Conservation (phyloP, 225 moss, liverwort and hornwort genomes). For the Pseudisothecium myosuroides region DNA sequence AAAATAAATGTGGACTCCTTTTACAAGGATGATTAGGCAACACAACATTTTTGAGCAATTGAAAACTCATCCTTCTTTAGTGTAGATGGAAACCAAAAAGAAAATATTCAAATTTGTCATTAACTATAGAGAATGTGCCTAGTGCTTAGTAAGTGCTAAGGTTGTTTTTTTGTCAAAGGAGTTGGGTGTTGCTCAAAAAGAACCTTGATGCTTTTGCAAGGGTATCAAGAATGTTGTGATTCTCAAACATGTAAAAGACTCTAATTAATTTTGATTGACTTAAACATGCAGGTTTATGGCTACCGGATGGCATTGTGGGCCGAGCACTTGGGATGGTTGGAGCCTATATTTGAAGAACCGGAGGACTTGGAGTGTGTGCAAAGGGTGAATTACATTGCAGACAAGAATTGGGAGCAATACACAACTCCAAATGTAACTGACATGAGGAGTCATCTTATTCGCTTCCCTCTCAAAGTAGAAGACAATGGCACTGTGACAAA, state of each 20-base stretch:
- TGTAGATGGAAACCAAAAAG: no score
- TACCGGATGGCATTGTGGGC: constrained; percentile 84
- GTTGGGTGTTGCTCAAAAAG: not conserved
- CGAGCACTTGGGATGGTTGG: constrained; percentile 58
- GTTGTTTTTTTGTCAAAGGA: not conserved
- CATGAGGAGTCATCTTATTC: constrained; percentile 54
- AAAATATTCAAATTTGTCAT: not conserved
- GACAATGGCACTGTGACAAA: constrained; percentile 39
- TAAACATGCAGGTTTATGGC: constrained; percentile 52
- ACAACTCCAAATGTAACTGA: constrained; percentile 34
- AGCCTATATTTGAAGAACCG: constrained; percentile 45
- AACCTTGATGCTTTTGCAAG: not conserved
- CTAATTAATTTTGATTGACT: not conserved
- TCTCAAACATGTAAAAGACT: no score
- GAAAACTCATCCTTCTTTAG: not conserved
- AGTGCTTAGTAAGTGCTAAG: no score
- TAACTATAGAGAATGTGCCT: not conserved
- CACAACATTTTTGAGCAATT: not conserved
- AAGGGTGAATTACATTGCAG: constrained; percentile 50
- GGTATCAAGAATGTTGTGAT: not conserved
- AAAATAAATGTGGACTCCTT: no score
- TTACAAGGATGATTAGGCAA: not conserved
- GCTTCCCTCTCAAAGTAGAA: constrained; percentile 50
- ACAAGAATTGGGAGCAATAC: constrained; percentile 56
- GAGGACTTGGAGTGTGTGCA: constrained; percentile 51